Evolutionary conservation across 1,284 basidiomycete species (phyloP), one percentile per base, ranked within the genome.

Genomic region (Microbotryomycetes sp.): DNA sequence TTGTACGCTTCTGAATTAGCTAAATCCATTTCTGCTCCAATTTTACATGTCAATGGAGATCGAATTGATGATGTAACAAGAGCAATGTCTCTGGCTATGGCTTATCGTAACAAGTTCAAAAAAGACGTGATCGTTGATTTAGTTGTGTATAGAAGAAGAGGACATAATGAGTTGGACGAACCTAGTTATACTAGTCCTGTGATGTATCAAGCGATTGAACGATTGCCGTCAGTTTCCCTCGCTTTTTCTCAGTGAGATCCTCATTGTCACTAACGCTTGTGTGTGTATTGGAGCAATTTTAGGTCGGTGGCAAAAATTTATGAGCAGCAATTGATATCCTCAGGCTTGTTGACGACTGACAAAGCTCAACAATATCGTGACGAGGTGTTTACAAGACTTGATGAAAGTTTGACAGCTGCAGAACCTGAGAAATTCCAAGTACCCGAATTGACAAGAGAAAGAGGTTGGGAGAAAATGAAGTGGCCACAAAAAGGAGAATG

Each of bases 31-130:
- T 26, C 55, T 62, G 85, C 88, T 0, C 91, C 90, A 0, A 84
- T 93, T 16, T 74, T 93, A n/a, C 90, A 93, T 67, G 89, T 92
- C 65, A 93, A 93, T 70, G 91, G 91, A 6, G 90, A 94, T 73
- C 60, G 51, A 59, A 60, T 63, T 19, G 36, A 68, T 86, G 88
- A 89, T 66, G 89, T 92, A 9, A 81, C 83, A 6, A 81, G 85
- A 3, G 88, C 88, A 2, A 81, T 91, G 71, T 83, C 88, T 63
- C 81, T 86, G 12, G 89, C 88, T 0, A 87, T 90, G 79, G 83
- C 84, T 67, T 93, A 92, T 72, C 80, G 51, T 32, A 64, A 60
- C 47, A 65, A 63, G 61, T 73, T 73, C 61, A 51, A 60, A 28
- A 70, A 65, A 46, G 66, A 70, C 55, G 66, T 70, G 36, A 87